phyloP scores from a whole-genome alignment of 108 stramenopile species.

The Skeletonema potamos region DNA sequence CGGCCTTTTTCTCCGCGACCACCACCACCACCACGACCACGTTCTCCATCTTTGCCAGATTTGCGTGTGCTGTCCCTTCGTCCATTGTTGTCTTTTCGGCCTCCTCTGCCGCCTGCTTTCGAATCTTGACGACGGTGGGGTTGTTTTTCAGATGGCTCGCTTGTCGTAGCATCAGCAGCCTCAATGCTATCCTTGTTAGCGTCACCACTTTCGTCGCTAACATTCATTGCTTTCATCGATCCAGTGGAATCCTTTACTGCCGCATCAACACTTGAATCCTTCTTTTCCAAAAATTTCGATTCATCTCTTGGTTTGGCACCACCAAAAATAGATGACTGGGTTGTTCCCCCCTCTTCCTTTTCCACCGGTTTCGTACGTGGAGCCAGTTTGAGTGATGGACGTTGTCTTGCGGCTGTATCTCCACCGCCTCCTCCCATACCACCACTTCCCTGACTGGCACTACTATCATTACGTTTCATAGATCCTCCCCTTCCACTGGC shows the following conservation, averaged over 20 bases:
- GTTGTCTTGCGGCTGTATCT: slow-evolving; percentile 29
- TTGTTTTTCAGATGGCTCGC: slow-evolving; percentile 7
- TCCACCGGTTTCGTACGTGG: slow-evolving; percentile 68
- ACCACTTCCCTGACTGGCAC: slow-evolving; percentile 1
- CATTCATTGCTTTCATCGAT: slow-evolving; percentile 1
- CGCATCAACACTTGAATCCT: slow-evolving; percentile 5
- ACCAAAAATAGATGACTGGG: slow-evolving; percentile 64
- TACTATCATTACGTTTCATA: slow-evolving; percentile 34
- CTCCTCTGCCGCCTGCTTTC: slow-evolving; percentile 6
- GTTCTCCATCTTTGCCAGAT: slow-evolving; percentile 9
- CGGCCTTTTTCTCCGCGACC: slow-evolving; percentile 15
- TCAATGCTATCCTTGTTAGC: neutral
- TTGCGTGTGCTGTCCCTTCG: slow-evolving; percentile 25
- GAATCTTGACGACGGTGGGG: neutral
- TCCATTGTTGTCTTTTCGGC: slow-evolving; percentile 12
- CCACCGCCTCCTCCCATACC: slow-evolving; percentile 2
- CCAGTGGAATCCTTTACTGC: slow-evolving; percentile 3
- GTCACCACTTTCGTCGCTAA: slow-evolving; percentile 1
- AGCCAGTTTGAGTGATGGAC: slow-evolving; percentile 63
- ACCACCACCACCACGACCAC: neutral
- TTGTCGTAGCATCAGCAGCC: neutral
- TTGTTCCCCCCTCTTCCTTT: neutral
- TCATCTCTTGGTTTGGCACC: slow-evolving; percentile 74
- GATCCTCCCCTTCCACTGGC: slow-evolving; percentile 13
- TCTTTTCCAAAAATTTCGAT: slow-evolving; percentile 43